Percentiles rank a stretch among this genome's conserved stretches.
Evolutionary conservation across 345 rosid species (phyloP).

Genomic region (Acer negundo): DNA sequence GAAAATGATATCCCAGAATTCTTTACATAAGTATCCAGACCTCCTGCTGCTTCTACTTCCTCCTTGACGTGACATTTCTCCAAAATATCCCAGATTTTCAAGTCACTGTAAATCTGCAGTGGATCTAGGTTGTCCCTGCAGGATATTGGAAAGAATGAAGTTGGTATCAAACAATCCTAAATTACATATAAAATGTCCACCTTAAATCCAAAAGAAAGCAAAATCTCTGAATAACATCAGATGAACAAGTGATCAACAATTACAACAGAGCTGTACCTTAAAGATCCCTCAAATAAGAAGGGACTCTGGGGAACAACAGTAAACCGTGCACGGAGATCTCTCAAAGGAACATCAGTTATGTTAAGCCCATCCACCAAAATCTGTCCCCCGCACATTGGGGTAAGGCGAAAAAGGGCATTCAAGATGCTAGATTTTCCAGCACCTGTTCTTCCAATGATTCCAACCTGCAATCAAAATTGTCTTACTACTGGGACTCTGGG

Average conservation of each 20-base stretch:
- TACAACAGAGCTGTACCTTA: constrained; percentile 45
- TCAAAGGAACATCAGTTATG: constrained; percentile 60
- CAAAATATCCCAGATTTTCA: constrained; percentile 64
- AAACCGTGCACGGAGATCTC: constrained; percentile 77
- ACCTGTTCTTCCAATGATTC: constrained; percentile 92
- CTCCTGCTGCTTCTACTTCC: constrained; percentile 79
- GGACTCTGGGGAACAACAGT: constrained; percentile 94
- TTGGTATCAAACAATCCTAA: not conserved
- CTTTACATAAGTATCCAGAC: constrained; percentile 59
- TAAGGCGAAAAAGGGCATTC: constrained; percentile 85
- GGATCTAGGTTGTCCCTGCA: constrained; percentile 91
- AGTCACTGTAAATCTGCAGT: constrained; percentile 46
- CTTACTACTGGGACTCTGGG: not conserved
- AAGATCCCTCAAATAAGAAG: constrained; percentile 81
- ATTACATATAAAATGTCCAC: not conserved
- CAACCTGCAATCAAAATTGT: constrained; percentile 51
- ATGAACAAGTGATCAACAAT: not conserved
- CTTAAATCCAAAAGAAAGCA: not conserved
- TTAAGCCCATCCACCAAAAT: constrained; percentile 73
- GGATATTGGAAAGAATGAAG: not conserved
- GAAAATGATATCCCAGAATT: constrained; percentile 78
- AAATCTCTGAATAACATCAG: not conserved
- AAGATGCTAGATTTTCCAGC: constrained; percentile 91
- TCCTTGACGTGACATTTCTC: constrained; percentile 81
- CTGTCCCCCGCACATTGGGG: constrained; percentile 58